These are phyloP conservation scores for Trichodelitschia bisporula DNA, from an alignment of 495 filamentous ascomycete genomes.

Conservation along the genomic window DNA sequence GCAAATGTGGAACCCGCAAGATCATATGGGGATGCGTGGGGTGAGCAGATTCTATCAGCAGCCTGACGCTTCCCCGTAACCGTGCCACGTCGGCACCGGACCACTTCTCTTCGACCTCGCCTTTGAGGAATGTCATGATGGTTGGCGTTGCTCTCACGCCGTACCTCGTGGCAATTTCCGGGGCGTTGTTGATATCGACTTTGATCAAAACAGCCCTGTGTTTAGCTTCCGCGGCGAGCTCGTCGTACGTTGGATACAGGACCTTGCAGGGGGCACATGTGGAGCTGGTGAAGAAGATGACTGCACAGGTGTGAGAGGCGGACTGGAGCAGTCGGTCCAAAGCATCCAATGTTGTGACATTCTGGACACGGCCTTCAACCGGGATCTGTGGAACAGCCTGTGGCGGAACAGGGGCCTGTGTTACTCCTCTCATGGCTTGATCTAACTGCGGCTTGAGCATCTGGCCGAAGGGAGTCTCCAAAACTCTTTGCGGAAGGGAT, in stretches of 20 bases:
- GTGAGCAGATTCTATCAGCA: slow-evolving; percentile 52
- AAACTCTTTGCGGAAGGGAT: slow-evolving; percentile 64
- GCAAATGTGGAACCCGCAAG: slow-evolving; percentile 43
- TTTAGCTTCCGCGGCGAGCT: slow-evolving; percentile 52
- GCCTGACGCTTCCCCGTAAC: slow-evolving; percentile 43
- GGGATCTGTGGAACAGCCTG: slow-evolving; percentile 12
- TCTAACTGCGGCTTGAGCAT: slow-evolving; percentile 74
- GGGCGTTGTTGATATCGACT: slow-evolving; percentile 45
- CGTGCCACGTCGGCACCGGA: slow-evolving; percentile 42
- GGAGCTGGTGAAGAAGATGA: slow-evolving; percentile 80
- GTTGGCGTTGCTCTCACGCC: slow-evolving; percentile 58
- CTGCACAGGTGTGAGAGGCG: slow-evolving; percentile 40
- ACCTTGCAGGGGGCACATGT: slow-evolving; percentile 70
- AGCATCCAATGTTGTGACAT: background rate
- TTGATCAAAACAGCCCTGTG: slow-evolving; percentile 52
- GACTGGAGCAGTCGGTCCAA: slow-evolving; percentile 32
- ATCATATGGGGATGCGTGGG: slow-evolving; percentile 52
- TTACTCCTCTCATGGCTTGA: slow-evolving; percentile 41
- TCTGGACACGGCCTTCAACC: background rate
- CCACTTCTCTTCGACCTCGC: slow-evolving; percentile 58
- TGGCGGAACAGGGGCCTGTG: slow-evolving; percentile 17
- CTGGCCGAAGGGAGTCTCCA: slow-evolving; percentile 75
- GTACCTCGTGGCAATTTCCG: slow-evolving; percentile 41
- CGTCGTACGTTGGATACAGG: slow-evolving; percentile 63
- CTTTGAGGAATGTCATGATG: slow-evolving; percentile 68